These are phyloP conservation scores for Dimocarpus longan DNA, from an alignment of 345 rosid genomes.

Conservation along the genomic window DNA sequence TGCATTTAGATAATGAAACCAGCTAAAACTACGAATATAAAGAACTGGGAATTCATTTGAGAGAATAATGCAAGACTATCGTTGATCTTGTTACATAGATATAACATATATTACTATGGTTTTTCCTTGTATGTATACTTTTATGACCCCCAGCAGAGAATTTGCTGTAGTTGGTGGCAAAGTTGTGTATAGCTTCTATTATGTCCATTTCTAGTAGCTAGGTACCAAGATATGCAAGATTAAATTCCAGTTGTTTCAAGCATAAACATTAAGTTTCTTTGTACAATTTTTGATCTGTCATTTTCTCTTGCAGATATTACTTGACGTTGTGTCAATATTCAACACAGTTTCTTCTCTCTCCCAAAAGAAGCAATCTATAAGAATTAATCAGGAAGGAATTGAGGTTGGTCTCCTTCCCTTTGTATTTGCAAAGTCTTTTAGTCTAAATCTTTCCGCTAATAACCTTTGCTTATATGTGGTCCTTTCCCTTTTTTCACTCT, in stretches of 20 bases:
- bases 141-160: background rate
- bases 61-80: background rate
- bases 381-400: constrained; percentile 64
- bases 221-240: background rate
- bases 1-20: constrained; percentile 1
- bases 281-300: background rate
- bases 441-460: background rate
- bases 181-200: background rate
- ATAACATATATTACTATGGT: background rate
- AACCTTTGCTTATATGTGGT: background rate
- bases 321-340: constrained; percentile 69
- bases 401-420: constrained; percentile 50
- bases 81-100: background rate
- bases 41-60: background rate
- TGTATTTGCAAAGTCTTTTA: background rate
- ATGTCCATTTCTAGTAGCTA: background rate
- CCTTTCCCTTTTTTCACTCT: constrained; percentile 5
- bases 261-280: constrained; percentile 2
- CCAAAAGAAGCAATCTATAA: constrained; percentile 71
- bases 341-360: constrained; percentile 68
- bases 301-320: constrained; percentile 56
- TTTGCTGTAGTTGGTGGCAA: background rate
- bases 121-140: background rate
- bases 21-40: background rate
- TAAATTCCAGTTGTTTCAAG: background rate